Evolutionary conservation across 2,329 filamentous ascomycete genomes (phyloP), one percentile per base, ranked within the genome.

Genomic region (Curvularia hawaiiensis): DNA sequence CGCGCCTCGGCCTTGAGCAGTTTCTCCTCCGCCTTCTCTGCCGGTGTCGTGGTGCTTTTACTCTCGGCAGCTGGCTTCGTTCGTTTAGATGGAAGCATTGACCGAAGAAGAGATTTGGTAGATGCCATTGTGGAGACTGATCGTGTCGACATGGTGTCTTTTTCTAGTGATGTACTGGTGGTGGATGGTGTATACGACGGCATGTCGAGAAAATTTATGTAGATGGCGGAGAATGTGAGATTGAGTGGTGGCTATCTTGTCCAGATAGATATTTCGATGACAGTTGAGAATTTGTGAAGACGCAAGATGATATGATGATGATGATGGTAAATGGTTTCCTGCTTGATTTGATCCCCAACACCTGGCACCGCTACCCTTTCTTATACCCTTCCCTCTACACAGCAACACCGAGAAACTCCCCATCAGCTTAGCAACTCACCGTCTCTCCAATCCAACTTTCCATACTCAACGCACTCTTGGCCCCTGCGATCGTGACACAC

Each of bases 121-220:
- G 69, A 69, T 12, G 64, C 45, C 24, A 65, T 64, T 20, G 70
- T 70, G 18, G 70, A 72, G 50, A 58, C 64, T 9, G 68, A 69
- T 24, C 24, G 62, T 4, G 60, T 62, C 1, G 70, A 73, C 43
- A 58, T 46, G 16, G 53, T 33, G 33, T 67, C 63, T 12, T 56
- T 63, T 16, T 64, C 52, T 22, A 38, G 8, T 14, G 14, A 38
- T 5, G 41, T 48, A 26, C 44, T 59, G 24, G 44, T 8, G 16
- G n/a, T 14, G 3, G 20, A 31, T 18, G 16, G 35, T 11, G 16
- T 30, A 18, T 38, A 16, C 30, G n/a, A 26, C 12, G 41, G 9
- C 41, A 44, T 44, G 24, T 18, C 18, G 41, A 28, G 16, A 5
- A 5, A 28, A 18, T n/a, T 4, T 28, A 16, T 26, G 22, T 11